Evolutionary conservation across 768 basidiomycete genomes (phyloP).

Genomic region (Boletus edulis): DNA sequence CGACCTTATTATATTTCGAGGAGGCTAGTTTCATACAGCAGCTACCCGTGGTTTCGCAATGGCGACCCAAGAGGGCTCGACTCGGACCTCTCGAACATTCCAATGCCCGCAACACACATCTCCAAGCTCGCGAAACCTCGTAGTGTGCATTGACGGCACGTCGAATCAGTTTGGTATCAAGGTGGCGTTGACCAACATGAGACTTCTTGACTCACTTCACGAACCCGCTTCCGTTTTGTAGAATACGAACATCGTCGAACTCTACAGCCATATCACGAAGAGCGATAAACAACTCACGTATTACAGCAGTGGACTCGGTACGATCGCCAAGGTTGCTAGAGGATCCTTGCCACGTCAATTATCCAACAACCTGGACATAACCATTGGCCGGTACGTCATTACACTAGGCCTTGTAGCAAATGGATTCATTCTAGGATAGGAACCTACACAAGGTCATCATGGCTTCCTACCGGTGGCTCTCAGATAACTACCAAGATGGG

Average conservation of each 20-base stretch:
- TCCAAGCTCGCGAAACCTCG: slow-evolving; percentile 14
- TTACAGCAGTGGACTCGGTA: slow-evolving; percentile 41
- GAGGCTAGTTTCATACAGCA: neutral
- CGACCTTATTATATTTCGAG: neutral
- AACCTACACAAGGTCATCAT: slow-evolving; percentile 36
- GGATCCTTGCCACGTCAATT: slow-evolving; percentile 21
- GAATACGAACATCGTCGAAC: slow-evolving; percentile 44
- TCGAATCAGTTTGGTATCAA: slow-evolving; percentile 36
- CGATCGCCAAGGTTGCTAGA: slow-evolving; percentile 27
- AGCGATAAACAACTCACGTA: slow-evolving; percentile 35
- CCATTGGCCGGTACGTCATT: slow-evolving; percentile 35
- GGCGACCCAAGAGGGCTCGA: slow-evolving; percentile 1
- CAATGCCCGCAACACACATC: slow-evolving; percentile 1
- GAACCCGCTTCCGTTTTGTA: slow-evolving; percentile 3
- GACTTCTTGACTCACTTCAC: neutral
- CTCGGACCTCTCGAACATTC: neutral
- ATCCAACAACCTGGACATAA: slow-evolving; percentile 32
- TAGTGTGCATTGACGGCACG: slow-evolving; percentile 41
- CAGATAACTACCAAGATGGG: slow-evolving; percentile 36
- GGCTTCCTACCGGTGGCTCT: slow-evolving; percentile 40
- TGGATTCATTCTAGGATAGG: slow-evolving; percentile 18
- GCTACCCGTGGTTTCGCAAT: neutral
- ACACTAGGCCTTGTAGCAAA: neutral
- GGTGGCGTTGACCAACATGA: slow-evolving; percentile 17
- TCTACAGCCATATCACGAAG: slow-evolving; percentile 38